phyloP scores from a whole-genome alignment of 306 rosid genomes.

The Luffa acutangula region DNA sequence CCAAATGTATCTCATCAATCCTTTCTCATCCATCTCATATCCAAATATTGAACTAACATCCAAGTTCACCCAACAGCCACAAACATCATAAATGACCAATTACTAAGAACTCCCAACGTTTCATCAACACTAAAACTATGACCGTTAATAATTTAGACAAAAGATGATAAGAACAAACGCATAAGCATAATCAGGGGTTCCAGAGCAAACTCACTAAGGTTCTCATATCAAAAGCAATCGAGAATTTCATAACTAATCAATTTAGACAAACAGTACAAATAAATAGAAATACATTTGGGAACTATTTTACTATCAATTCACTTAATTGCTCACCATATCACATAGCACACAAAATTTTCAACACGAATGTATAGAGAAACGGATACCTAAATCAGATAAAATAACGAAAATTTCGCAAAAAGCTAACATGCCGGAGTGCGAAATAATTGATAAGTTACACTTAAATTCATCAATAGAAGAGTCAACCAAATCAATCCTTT shows the following conservation, averaged over 20 bases:
- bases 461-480: background rate
- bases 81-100: background rate
- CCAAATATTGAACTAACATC: background rate
- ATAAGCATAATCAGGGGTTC: background rate
- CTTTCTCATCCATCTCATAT: background rate
- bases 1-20: background rate
- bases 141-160: no score
- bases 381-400: background rate
- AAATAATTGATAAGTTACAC: background rate
- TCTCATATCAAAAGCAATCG: background rate
- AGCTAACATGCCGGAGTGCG: no score
- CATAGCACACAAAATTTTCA: background rate
- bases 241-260: background rate
- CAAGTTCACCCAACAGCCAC: background rate
- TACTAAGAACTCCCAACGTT: background rate
- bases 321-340: background rate
- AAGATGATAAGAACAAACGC: background rate
- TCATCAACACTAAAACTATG: background rate
- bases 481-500: no score
- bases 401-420: background rate
- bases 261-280: background rate
- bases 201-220: no score
- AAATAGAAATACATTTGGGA: background rate
- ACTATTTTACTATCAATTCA: background rate
- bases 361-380: background rate